Percentiles rank a stretch among this genome's conserved stretches.
These are phyloP conservation scores for Aspergillus quadrilineatus DNA, from an alignment of 2,329 filamentous ascomycete genomes.

Conservation along the genomic window DNA sequence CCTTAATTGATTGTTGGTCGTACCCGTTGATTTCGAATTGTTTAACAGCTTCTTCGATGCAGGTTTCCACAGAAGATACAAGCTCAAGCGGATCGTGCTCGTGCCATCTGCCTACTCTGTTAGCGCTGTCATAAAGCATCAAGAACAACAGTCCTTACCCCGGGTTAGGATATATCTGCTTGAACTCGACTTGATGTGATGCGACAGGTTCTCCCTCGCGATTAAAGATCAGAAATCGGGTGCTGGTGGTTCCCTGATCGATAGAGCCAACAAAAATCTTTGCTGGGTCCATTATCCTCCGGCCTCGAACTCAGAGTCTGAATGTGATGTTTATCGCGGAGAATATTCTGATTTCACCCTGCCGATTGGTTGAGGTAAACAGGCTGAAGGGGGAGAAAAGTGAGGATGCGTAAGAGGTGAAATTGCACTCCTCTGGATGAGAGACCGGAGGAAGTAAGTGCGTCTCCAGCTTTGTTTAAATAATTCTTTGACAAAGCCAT, in stretches of 20 bases:
- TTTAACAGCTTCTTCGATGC: conserved; percentile 71
- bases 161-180: conserved; percentile 77
- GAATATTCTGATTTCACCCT: not conserved
- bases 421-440: not conserved
- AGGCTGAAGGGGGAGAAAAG: not conserved
- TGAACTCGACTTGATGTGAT: conserved; percentile 81
- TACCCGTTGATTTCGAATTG: conserved; percentile 68
- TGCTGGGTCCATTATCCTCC: conserved; percentile 23
- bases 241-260: conserved; percentile 87
- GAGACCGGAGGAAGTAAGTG: not conserved
- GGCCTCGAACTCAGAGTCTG: not conserved
- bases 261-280: conserved; percentile 73
- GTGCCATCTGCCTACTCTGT: conserved; percentile 65
- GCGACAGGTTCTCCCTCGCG: conserved; percentile 72
- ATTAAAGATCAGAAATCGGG: conserved; percentile 87
- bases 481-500: not conserved
- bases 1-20: conserved; percentile 63
- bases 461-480: not conserved
- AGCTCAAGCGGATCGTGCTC: conserved; percentile 81
- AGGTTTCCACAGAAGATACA: conserved; percentile 69
- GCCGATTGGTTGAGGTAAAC: not conserved
- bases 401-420: not conserved
- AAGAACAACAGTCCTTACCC: conserved; percentile 59
- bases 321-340: not conserved
- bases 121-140: not conserved